Base-by-base conservation (phyloP, 495 filamentous ascomycete species). In the Bathelium albidoporum region DNA sequence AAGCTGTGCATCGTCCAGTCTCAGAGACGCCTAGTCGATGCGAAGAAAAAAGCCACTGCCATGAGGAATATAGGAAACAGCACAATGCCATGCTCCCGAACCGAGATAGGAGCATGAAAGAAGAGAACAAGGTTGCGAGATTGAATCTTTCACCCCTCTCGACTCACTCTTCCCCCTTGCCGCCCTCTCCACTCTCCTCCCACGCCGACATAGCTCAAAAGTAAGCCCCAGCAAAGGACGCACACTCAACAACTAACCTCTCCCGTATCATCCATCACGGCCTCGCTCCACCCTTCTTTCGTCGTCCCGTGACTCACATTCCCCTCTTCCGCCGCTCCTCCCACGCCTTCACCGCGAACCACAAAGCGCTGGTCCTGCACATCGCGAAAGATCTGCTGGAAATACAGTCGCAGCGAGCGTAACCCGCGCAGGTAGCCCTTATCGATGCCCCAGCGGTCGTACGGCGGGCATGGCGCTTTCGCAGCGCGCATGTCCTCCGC, bases 391-490 rank as follows among this genome's bases (percentile, higher is more conserved):
- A 98, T 96, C 60, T 82, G 83, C 69, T 91, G 82, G 66, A 98
- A 95, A 71, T 96, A 97, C 74, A 85, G 85, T 61, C 84, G 80
- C 68, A 98, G 77, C 1, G 84, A 89, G 61, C 87, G 81, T 64
- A 98, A 75, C 0, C 94, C 94, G 44, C 91, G 85, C 58, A 98
- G 79, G 70, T 97, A 98, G 11, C 94, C 94, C 24, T 84, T 80
- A 69, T 98, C 94, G 34, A 96, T 85, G 64, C 89, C 88, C 55
- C 85, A 75, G 2, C 88, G 89, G 73, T 91, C 80, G 60, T 85
- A 79, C 28, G 95, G 94, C 20, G 95, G 95, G 65, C 93, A 96
- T 32, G 84, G 79, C 32, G 83, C 82, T 61, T 81, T 77, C 32
- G 79, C 74, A 0, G 58, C 26, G 12, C 63, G 53, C 58, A 58